A percentile compares a stretch with the other conserved stretches of the same genome.
phyloP scores from a whole-genome alignment of 2,329 filamentous ascomycete species.

The Ophiocordyceps camponoti-leonardi region DNA sequence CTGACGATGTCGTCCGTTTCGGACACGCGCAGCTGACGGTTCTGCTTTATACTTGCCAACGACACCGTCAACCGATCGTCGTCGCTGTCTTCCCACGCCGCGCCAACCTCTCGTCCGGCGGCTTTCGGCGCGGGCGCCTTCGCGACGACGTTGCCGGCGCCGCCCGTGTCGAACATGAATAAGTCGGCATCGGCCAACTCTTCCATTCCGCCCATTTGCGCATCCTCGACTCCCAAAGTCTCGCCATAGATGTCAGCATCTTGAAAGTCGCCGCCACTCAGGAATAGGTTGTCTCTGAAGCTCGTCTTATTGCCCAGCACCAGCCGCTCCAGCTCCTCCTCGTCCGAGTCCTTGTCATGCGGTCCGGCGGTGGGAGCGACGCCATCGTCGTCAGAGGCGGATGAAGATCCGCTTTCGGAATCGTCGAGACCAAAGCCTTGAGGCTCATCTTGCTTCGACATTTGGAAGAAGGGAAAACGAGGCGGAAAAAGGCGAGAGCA shows the following conservation, averaged over 20 bases:
- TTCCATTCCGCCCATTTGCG: conserved; percentile 35
- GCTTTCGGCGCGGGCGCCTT: conserved; percentile 6
- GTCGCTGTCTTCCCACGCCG: conserved; percentile 88
- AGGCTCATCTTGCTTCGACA: conserved; percentile 15
- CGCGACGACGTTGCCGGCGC: conserved; percentile 16
- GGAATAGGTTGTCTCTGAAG: conserved; percentile 59
- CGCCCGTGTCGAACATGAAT: conserved; percentile 65
- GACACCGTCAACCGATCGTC: conserved; percentile 79
- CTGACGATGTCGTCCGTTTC: conserved; percentile 75
- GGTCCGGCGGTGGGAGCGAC: conserved; percentile 5
- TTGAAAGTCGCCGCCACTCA: conserved; percentile 5
- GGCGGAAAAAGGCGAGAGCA: background rate
- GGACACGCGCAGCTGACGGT: conserved; percentile 68
- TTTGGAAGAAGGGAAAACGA: no score
- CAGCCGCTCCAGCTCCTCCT: conserved; percentile 71
- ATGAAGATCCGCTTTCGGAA: conserved; percentile 12
- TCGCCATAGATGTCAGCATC: conserved; percentile 25
- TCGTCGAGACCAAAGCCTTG: conserved; percentile 10
- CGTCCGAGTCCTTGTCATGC: conserved; percentile 59
- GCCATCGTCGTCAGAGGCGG: conserved; percentile 13
- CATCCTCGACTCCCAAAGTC: conserved; percentile 19
- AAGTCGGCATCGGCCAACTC: conserved; percentile 60
- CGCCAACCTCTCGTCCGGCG: conserved; percentile 18
- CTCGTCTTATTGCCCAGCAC: conserved; percentile 78
- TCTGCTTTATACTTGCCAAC: conserved; percentile 52